Evolutionary conservation across 805 yeast genomes (phyloP), one percentile per base, ranked within the genome.

Genomic region (Kodamaea kakaduensis): DNA sequence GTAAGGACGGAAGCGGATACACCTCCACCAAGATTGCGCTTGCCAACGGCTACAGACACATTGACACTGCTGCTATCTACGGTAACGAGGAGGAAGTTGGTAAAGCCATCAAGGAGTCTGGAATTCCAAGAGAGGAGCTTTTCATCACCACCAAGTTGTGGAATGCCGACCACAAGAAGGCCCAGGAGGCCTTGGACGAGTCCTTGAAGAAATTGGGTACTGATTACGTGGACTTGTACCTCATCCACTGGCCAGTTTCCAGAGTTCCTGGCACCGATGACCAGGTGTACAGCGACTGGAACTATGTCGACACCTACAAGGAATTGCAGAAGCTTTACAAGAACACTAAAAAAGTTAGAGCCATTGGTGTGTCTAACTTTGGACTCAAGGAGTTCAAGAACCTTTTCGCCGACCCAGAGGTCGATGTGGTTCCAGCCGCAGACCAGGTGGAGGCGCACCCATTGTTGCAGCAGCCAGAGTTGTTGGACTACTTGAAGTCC

Each of bases 181-280:
- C 79, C 9, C 73, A 52, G 22, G 61, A 52, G 14, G 83, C 82
- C 8, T 58, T 84, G 25, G 70, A 76, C 8, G 63, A 59, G 32
- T 80, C 89, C 5, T 66, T 85, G 50, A 48, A 69, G 46, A 76
- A 79, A 50, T 66, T 85, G 42, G 79, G 78, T 0, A 51, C 84
- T 46, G 90, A 81, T 33, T 86, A 86, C 50, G 81, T 86, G 35
- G 95, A 86, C 54, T 63, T 86, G 40, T 78, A 79, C 54, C 69
- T 86, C 52, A 71, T 85, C 55, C 95, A 86, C 60, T 86, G 94
- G 94, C 95, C 95, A 5, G 73, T 74, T 26, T 64, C 81, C 9
- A 56, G 73, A 40, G 71, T 68, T 35, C 58, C 67, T n/a, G 52
- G 61, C 46, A 63, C 62, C 13, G 54, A 54, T 10, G 35, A 38